Evolutionary conservation across 1,284 basidiomycete species (phyloP).

Genomic region (Grifola frondosa): DNA sequence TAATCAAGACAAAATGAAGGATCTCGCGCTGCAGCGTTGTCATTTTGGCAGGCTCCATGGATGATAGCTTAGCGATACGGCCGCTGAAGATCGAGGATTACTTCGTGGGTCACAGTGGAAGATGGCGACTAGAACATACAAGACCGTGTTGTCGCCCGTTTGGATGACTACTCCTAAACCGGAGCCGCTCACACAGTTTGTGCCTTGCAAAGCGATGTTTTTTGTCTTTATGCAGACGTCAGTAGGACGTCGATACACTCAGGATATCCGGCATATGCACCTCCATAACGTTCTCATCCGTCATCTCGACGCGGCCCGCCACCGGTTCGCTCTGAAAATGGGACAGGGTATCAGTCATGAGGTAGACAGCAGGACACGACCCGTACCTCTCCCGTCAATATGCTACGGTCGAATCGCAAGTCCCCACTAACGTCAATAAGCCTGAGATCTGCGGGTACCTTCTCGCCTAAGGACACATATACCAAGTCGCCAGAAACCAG

Average conservation of each 20-base stretch:
- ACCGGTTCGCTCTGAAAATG: slow-evolving; percentile 25
- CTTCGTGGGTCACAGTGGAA: too few species aligned
- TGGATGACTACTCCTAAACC: slow-evolving; percentile 55
- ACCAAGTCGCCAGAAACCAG: slow-evolving; percentile 27
- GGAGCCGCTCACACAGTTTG: slow-evolving; percentile 56
- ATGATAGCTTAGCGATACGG: slow-evolving; percentile 55
- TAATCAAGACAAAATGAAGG: slow-evolving; percentile 43
- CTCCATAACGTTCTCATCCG: slow-evolving; percentile 13
- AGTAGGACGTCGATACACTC: slow-evolving; percentile 43
- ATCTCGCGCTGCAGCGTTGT: slow-evolving; percentile 47
- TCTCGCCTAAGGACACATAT: slow-evolving; percentile 36
- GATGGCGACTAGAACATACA: slow-evolving; percentile 23
- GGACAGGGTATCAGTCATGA: slow-evolving; percentile 33
- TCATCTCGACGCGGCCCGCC: slow-evolving; percentile 10
- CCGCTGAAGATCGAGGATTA: slow-evolving; percentile 36
- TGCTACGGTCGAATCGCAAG: slow-evolving; percentile 56
- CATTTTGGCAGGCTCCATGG: slow-evolving; percentile 38
- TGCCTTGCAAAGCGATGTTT: slow-evolving; percentile 67
- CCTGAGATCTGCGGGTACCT: slow-evolving; percentile 47
- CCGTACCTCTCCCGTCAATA: slow-evolving; percentile 59
- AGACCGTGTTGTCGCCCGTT: slow-evolving; percentile 56
- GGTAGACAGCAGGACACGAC: slow-evolving; percentile 56
- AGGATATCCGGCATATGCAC: slow-evolving; percentile 26
- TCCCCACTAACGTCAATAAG: slow-evolving; percentile 47
- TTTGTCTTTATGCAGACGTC: slow-evolving; percentile 52